Base-by-base conservation (phyloP, 768 basidiomycete genomes). In the Suillus subluteus region DNA sequence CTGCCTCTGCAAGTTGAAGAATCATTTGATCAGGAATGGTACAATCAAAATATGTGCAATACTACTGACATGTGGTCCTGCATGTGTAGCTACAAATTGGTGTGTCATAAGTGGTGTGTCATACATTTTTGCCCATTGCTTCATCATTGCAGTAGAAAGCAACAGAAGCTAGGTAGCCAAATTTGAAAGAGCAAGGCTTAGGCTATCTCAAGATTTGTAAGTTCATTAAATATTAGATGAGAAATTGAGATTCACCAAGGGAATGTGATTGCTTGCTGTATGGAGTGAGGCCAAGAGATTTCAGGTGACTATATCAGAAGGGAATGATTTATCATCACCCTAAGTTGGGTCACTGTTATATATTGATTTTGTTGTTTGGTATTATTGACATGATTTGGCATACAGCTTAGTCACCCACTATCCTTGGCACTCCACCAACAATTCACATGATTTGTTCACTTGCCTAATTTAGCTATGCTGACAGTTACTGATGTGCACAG, bases 301-400 rank as follows among this genome's bases (percentile, higher is more conserved):
- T 46, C 12, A 48, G 54, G 58, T 40, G 13, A 58, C 1, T n/a
- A 38, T n/a, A 23, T 7, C 37, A 23, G 23, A 16, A 16, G 26
- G 18, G 4, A 30, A 38, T 41, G 18, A 30, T 59, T 59, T 7
- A 56, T 56, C 18, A 55, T 55, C 18, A 54, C 2, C 18, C 32
- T 35, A 21, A 35, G 30, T 32, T 54, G 32, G 32, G 54, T 32
- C 16, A 30, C 4, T 59, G 6, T 18, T 61, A 61, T 59, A 43
- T 59, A 61, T 18, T 61, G 58, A 26, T 23, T 26, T 12, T 0
- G 16, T 61, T 61, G 26, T 61, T 61, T 61, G 58, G 58, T 41
- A 15, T 41, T 59, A 15, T 59, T 59, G 58, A 41, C 15, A 61
- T 61, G 18, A 18, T 61, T 61, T 41, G 55, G 11, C 26, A 30